Conservation (phyloP, 139 green algal species). For the Chlorella sp. region DNA sequence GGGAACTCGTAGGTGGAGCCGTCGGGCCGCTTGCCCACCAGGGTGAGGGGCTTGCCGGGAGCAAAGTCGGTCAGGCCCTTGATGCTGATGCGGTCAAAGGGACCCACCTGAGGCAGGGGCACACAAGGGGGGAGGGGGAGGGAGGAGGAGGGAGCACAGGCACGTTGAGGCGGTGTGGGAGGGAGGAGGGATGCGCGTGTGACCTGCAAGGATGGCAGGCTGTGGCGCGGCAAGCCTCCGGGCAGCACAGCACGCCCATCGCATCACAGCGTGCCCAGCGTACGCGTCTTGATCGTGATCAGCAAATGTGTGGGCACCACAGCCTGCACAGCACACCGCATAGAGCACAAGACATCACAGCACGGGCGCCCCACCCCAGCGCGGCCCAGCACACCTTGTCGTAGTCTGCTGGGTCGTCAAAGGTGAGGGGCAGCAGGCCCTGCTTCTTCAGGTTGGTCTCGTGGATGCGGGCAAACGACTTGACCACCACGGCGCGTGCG, state of each 20-base stretch:
- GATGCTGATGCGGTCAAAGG: slow-evolving; percentile 82
- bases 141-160: too few relatives aligned
- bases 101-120: slow-evolving; percentile 46
- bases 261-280: neutral
- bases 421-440: slow-evolving; percentile 89
- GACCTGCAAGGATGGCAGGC: neutral
- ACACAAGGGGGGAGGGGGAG: neutral
- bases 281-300: too few relatives aligned
- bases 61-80: slow-evolving; percentile 79
- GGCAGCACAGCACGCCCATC: neutral
- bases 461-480: slow-evolving; percentile 97
- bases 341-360: neutral
- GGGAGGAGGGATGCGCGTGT: neutral
- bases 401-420: slow-evolving; percentile 92
- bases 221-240: neutral
- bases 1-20: slow-evolving; percentile 85
- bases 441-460: slow-evolving; percentile 99
- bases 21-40: slow-evolving; percentile 83
- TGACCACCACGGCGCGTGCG: slow-evolving; percentile 90
- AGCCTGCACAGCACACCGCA: too few relatives aligned
- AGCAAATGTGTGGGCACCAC: too few relatives aligned
- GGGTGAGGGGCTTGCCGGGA: slow-evolving; percentile 83
- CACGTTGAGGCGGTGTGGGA: too few relatives aligned
- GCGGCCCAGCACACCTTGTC: slow-evolving; percentile 73
- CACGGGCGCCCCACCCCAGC: neutral